These are phyloP conservation scores for Cocos nucifera DNA, from an alignment of 176 grass and related monocot genomes.

Conservation along the genomic window DNA sequence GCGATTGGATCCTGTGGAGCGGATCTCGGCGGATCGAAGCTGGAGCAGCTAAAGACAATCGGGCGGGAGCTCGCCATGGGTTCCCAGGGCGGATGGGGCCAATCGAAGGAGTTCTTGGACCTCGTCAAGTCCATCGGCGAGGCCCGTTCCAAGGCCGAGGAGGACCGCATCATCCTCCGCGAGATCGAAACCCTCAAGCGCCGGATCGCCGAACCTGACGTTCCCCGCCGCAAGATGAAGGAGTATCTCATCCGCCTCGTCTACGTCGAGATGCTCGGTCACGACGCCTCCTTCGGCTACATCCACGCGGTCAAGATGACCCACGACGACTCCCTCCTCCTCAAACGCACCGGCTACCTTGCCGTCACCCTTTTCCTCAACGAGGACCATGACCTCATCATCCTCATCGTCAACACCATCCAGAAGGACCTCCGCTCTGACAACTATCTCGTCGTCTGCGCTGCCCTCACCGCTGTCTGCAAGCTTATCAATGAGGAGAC, in stretches of 20 bases:
- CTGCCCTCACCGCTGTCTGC: slow-evolving; percentile 72
- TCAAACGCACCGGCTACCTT: slow-evolving; percentile 96
- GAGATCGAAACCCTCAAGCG: slow-evolving; percentile 90
- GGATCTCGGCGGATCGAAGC: neutral
- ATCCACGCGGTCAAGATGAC: slow-evolving; percentile 99
- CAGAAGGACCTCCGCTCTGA: slow-evolving; percentile 99
- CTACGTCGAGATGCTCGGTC: slow-evolving; percentile 99
- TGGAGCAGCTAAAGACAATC: slow-evolving; percentile 98
- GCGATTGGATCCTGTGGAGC: no score
- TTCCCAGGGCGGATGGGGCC: slow-evolving; percentile 73
- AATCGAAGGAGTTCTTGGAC: slow-evolving; percentile 97
- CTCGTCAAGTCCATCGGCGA: slow-evolving; percentile 99
- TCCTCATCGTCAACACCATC: slow-evolving; percentile 97
- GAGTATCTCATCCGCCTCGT: slow-evolving; percentile 89
- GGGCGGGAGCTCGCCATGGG: slow-evolving; percentile 96
- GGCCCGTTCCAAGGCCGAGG: slow-evolving; percentile 95
- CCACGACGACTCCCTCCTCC: slow-evolving; percentile 79
- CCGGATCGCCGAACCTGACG: slow-evolving; percentile 84
- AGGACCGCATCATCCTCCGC: slow-evolving; percentile 92
- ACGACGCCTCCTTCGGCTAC: slow-evolving; percentile 95
- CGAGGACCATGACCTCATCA: slow-evolving; percentile 95
- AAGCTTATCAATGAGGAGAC: slow-evolving; percentile 94
- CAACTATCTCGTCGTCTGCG: slow-evolving; percentile 84
- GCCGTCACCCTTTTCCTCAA: slow-evolving; percentile 95
- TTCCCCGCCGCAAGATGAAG: slow-evolving; percentile 93